Conservation (phyloP, 805 yeast genomes). For the Torulaspora franciscae region DNA sequence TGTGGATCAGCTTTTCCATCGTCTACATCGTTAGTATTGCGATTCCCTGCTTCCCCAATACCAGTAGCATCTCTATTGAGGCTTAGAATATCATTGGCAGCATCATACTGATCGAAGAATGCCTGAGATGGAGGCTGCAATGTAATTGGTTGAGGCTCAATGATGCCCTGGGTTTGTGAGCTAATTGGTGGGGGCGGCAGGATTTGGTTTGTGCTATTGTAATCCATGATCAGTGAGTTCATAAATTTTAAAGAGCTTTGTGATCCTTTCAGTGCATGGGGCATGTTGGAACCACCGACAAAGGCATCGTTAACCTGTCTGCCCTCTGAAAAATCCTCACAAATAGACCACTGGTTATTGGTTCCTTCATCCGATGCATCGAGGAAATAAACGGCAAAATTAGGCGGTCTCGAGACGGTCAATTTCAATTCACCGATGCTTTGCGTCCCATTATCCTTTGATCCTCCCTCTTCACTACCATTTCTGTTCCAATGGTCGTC, state of each 20-base stretch:
- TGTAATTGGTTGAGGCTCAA: constrained; percentile 12
- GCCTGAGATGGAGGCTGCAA: constrained; percentile 10
- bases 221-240: constrained; percentile 50
- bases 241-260: constrained; percentile 48
- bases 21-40: constrained; percentile 5
- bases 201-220: constrained; percentile 36
- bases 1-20: constrained; percentile 5
- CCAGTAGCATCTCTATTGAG: constrained; percentile 8
- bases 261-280: constrained; percentile 64
- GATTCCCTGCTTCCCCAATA: constrained; percentile 3
- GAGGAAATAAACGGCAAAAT: constrained; percentile 71
- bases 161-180: constrained; percentile 6
- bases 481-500: constrained; percentile 18
- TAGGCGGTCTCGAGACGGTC: constrained; percentile 56
- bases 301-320: constrained; percentile 72
- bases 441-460: neutral
- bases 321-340: constrained; percentile 81
- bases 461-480: constrained; percentile 5
- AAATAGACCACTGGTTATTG: constrained; percentile 45
- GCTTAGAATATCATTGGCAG: constrained; percentile 11
- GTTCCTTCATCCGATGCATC: constrained; percentile 40
- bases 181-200: constrained; percentile 17
- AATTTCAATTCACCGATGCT: constrained; percentile 46
- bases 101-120: constrained; percentile 13
- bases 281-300: constrained; percentile 55